phyloP scores from a whole-genome alignment of 768 basidiomycete genomes.

The Boletales sp. region DNA sequence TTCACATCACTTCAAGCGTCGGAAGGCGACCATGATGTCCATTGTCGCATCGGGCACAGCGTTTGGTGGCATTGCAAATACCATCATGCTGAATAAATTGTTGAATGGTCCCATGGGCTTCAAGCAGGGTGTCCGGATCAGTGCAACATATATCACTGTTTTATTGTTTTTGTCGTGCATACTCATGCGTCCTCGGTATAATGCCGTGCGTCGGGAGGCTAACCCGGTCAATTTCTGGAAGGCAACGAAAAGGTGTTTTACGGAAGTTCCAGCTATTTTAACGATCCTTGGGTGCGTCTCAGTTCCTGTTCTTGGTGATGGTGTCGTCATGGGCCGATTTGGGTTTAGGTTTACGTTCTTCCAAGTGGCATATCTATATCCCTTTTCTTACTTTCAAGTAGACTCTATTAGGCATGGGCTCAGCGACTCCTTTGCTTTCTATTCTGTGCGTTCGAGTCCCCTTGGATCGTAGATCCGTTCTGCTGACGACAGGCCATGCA shows the following conservation, averaged over 20 bases:
- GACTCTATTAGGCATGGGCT: slow-evolving; percentile 50
- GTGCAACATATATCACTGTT: slow-evolving; percentile 35
- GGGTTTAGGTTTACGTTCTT: slow-evolving; percentile 22
- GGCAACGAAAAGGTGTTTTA: slow-evolving; percentile 19
- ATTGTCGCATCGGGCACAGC: slow-evolving; percentile 45
- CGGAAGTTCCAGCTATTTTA: slow-evolving; percentile 21
- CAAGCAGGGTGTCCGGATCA: slow-evolving; percentile 35
- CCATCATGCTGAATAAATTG: slow-evolving; percentile 55
- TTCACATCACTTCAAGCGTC: slow-evolving; percentile 42
- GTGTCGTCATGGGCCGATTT: not conserved
- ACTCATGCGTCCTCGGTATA: slow-evolving; percentile 34
- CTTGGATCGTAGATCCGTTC: not conserved
- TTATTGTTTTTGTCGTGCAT: slow-evolving; percentile 37
- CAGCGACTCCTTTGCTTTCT: slow-evolving; percentile 45
- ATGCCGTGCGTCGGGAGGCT: not conserved
- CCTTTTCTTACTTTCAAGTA: slow-evolving; percentile 57
- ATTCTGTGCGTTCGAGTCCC: slow-evolving; percentile 36
- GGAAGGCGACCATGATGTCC: slow-evolving; percentile 42
- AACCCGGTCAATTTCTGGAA: slow-evolving; percentile 12
- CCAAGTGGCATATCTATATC: slow-evolving; percentile 43
- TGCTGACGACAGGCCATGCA: slow-evolving; percentile 17
- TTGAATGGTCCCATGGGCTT: slow-evolving; percentile 44
- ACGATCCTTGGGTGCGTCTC: slow-evolving; percentile 18
- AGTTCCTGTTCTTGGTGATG: not conserved
- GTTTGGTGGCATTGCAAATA: slow-evolving; percentile 53